Conservation (phyloP, 169 alveolate genomes). For the Plasmodium vinckei region DNA sequence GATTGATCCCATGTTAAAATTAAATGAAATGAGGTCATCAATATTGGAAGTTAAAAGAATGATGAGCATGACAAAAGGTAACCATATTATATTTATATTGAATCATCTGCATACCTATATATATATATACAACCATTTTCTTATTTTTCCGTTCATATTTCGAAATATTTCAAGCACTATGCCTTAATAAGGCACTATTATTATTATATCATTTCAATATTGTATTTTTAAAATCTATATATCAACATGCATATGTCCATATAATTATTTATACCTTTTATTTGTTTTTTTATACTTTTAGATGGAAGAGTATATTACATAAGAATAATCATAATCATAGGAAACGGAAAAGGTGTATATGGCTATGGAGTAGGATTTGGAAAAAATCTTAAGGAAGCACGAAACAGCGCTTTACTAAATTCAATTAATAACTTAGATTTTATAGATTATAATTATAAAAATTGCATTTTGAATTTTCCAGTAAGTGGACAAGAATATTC, state of each 20-base stretch:
- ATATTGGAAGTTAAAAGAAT: slow-evolving; percentile 82
- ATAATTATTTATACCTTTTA: slow-evolving; percentile 2
- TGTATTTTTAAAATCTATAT: too few species aligned
- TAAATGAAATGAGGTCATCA: slow-evolving; percentile 82
- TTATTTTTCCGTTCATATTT: too few species aligned
- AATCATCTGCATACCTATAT: not conserved
- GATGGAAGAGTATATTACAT: slow-evolving; percentile 85
- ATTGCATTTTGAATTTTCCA: slow-evolving; percentile 82
- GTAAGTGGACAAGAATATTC: slow-evolving; percentile 85
- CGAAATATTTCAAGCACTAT: too few species aligned
- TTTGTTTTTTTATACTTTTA: slow-evolving; percentile 10
- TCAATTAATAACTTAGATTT: slow-evolving; percentile 84
- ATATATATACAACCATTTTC: not conserved
- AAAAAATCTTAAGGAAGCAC: slow-evolving; percentile 82
- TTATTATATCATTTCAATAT: too few species aligned
- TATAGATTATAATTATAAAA: slow-evolving; percentile 83
- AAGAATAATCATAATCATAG: slow-evolving; percentile 83
- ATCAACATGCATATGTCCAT: too few species aligned
- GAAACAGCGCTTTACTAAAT: slow-evolving; percentile 79
- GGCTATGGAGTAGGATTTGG: slow-evolving; percentile 88
- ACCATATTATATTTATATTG: too few species aligned
- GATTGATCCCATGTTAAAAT: slow-evolving; percentile 82
- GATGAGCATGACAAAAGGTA: slow-evolving; percentile 87
- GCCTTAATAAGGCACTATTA: too few species aligned
- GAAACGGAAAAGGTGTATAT: slow-evolving; percentile 85